Percentiles rank a stretch among this genome's conserved stretches.
These are phyloP conservation scores for Lolium perenne DNA, from an alignment of 176 grass and related monocot species.

Conservation along the genomic window DNA sequence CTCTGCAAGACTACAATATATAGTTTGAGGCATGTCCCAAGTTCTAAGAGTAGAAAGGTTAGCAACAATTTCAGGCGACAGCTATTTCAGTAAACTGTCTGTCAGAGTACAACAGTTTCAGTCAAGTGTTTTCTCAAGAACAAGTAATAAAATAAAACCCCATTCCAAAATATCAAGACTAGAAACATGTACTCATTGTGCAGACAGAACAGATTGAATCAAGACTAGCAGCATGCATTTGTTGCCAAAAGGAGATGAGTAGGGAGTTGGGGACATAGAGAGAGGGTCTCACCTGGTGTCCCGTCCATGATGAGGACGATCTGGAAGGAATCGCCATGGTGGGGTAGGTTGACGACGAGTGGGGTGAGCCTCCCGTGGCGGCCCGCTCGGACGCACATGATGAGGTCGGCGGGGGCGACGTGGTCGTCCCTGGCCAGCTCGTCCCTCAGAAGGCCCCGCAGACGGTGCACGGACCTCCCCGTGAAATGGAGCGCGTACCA, in stretches of 20 bases:
- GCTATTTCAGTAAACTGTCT: not conserved
- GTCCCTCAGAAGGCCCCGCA: not conserved
- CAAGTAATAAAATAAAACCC: not conserved
- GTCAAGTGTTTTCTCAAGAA: not conserved
- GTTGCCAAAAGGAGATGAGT: not conserved
- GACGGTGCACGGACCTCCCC: not conserved
- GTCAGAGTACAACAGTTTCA: not conserved
- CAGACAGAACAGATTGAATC: not conserved
- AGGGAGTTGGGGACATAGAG: not conserved
- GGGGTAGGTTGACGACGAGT: slow-evolving; percentile 38
- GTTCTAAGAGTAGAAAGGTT: not conserved
- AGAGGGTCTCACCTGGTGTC: slow-evolving; percentile 1
- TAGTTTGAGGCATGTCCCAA: not conserved
- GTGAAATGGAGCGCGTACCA: not conserved
- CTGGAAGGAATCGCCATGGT: not conserved
- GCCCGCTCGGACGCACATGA: slow-evolving; percentile 31
- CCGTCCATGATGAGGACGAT: not conserved
- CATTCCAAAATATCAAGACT: not conserved
- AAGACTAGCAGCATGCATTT: not conserved
- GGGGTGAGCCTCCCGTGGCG: slow-evolving; percentile 33
- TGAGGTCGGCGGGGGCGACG: not conserved
- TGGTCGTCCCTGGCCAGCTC: not conserved
- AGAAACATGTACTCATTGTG: not conserved
- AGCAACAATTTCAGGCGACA: not conserved
- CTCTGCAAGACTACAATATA: not conserved